These are phyloP conservation scores for Aspergillus clavatus DNA, from an alignment of 2,329 filamentous ascomycete genomes.

Conservation along the genomic window DNA sequence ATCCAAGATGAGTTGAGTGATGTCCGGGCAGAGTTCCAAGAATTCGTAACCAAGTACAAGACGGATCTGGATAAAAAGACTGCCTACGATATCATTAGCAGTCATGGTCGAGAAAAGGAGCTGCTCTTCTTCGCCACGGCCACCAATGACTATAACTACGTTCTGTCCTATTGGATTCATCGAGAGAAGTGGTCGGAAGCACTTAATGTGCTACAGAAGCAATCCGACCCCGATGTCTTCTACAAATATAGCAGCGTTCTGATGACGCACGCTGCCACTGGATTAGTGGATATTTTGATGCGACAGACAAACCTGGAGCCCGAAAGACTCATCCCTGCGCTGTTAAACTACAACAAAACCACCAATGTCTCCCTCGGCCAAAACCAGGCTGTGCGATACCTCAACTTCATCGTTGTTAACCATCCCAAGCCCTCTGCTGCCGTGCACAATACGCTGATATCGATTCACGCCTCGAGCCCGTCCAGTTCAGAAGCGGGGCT, in stretches of 20 bases:
- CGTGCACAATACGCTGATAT: slow-evolving; percentile 94
- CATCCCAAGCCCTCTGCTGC: slow-evolving; percentile 75
- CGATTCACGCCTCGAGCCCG: slow-evolving; percentile 84
- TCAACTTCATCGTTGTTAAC: slow-evolving; percentile 84
- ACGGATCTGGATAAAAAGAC: slow-evolving; percentile 84
- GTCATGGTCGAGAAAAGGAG: slow-evolving; percentile 90
- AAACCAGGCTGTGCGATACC: slow-evolving; percentile 90
- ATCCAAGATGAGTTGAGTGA: slow-evolving; percentile 62
- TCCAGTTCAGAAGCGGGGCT: slow-evolving; percentile 80
- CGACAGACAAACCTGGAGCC: slow-evolving; percentile 80
- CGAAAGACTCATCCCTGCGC: slow-evolving; percentile 82
- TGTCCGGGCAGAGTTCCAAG: slow-evolving; percentile 75
- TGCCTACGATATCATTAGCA: slow-evolving; percentile 91
- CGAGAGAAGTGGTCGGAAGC: slow-evolving; percentile 87
- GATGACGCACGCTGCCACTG: slow-evolving; percentile 79
- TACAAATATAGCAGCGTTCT: slow-evolving; percentile 97
- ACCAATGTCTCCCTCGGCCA: slow-evolving; percentile 62
- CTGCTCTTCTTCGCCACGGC: slow-evolving; percentile 85
- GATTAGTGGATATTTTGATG: slow-evolving; percentile 93
- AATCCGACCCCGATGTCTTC: slow-evolving; percentile 87
- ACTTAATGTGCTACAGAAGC: slow-evolving; percentile 81
- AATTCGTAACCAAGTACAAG: slow-evolving; percentile 82
- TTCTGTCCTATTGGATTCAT: slow-evolving; percentile 95
- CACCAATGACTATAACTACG: slow-evolving; percentile 88
- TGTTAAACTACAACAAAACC: slow-evolving; percentile 84